A percentile compares a stretch with the other conserved stretches of the same genome.
Conservation (phyloP, 345 rosid genomes). For the Pistacia vera region DNA sequence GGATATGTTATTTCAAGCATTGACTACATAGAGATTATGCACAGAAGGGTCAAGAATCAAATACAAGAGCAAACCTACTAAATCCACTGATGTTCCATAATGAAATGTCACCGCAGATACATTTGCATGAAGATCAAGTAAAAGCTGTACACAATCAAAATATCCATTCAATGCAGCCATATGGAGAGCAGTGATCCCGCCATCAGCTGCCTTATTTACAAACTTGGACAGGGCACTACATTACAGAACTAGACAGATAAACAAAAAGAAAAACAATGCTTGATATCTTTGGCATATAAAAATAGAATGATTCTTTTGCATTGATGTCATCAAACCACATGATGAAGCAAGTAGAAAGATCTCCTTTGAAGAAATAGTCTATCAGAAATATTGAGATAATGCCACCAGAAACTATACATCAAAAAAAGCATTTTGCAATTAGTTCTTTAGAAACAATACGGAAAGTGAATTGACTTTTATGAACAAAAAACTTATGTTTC, state of each 20-base stretch:
- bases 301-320: slow-evolving; percentile 1
- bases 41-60: neutral
- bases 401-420: too few relatives aligned
- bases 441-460: too few relatives aligned
- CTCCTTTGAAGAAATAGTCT: neutral
- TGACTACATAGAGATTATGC: slow-evolving; percentile 3
- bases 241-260: too few relatives aligned
- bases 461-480: too few relatives aligned
- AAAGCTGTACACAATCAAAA: slow-evolving; percentile 94
- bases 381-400: neutral
- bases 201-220: too few relatives aligned
- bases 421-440: too few relatives aligned
- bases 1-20: slow-evolving; percentile 16
- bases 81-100: slow-evolving; percentile 98
- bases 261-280: too few relatives aligned
- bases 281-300: too few relatives aligned
- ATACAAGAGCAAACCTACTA: slow-evolving; percentile 61
- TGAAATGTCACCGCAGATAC: slow-evolving; percentile 83
- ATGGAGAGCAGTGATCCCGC: too few relatives aligned
- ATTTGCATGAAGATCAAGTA: slow-evolving; percentile 90
- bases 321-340: neutral
- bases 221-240: too few relatives aligned
- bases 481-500: too few relatives aligned
- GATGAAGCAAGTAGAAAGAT: slow-evolving; percentile 7
- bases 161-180: slow-evolving; percentile 97